Percentiles rank a stretch among this genome's conserved stretches.
phyloP scores from a whole-genome alignment of 2,329 filamentous ascomycete genomes.

The Uncinocarpus reesii region DNA sequence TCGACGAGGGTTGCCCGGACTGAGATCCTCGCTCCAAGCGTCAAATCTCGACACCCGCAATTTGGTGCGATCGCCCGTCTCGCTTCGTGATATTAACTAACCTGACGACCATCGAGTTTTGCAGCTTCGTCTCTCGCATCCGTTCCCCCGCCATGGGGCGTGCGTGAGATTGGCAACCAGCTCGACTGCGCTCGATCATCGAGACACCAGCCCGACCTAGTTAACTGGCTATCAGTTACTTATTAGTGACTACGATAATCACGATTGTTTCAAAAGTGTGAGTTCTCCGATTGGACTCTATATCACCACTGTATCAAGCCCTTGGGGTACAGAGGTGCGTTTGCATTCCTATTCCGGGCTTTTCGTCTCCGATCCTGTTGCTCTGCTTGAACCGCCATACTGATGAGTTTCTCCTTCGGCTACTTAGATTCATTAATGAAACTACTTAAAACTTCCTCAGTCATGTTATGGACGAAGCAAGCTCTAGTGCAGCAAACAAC shows the following conservation, averaged over 20 bases:
- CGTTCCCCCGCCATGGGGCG: not conserved
- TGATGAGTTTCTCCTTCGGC: not conserved
- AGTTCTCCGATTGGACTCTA: too few species aligned
- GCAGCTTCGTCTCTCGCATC: not conserved
- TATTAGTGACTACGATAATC: too few species aligned
- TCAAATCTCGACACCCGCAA: not conserved
- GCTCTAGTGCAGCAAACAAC: constrained; percentile 4
- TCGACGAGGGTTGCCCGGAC: not conserved
- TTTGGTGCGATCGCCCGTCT: not conserved
- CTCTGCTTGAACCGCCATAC: not conserved
- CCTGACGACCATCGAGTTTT: not conserved
- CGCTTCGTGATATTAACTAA: not conserved
- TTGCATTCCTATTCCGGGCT: not conserved
- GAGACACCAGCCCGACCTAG: not conserved
- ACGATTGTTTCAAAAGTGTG: too few species aligned
- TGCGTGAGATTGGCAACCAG: not conserved
- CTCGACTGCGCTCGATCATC: not conserved
- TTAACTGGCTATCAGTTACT: not conserved
- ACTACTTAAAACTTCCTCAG: not conserved
- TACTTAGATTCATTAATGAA: not conserved
- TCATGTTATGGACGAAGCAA: constrained; percentile 16
- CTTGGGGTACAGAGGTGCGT: not conserved
- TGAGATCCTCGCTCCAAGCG: not conserved
- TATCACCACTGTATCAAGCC: not conserved
- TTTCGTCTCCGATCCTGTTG: not conserved